phyloP scores from a whole-genome alignment of 768 basidiomycete genomes.

The Royoungia palumana region DNA sequence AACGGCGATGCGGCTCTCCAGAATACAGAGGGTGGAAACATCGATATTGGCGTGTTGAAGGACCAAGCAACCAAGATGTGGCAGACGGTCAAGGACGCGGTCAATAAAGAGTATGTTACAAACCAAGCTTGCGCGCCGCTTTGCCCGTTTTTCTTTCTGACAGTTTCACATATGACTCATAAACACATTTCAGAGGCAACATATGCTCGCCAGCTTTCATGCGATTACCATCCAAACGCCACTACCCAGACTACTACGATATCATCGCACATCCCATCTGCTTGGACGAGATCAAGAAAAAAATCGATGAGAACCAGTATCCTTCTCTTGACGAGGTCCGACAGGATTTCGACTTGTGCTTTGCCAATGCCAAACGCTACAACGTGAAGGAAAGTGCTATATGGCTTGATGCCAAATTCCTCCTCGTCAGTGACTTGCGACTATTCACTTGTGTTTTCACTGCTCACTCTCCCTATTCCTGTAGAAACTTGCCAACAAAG shows the following conservation, averaged over 20 bases:
- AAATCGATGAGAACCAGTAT: constrained; percentile 60
- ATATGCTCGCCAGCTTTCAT: constrained; percentile 63
- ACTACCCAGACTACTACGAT: constrained; percentile 84
- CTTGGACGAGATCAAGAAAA: constrained; percentile 84
- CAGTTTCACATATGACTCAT: constrained; percentile 31
- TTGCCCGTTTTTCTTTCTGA: constrained; percentile 44
- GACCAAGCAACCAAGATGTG: constrained; percentile 71
- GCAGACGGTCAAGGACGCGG: constrained; percentile 77
- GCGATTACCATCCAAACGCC: constrained; percentile 64
- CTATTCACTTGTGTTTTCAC: background rate
- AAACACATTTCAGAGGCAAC: constrained; percentile 51
- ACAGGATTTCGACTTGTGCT: constrained; percentile 72
- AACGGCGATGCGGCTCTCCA: constrained; percentile 21
- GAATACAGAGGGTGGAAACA: constrained; percentile 20
- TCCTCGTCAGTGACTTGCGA: constrained; percentile 54
- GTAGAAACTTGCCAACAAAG: constrained; percentile 48
- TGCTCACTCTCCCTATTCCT: constrained; percentile 1
- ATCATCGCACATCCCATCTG: constrained; percentile 80
- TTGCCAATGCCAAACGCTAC: constrained; percentile 78
- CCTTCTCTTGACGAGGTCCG: constrained; percentile 62
- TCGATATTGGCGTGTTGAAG: constrained; percentile 41
- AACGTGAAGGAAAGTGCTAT: constrained; percentile 78
- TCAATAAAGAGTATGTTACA: constrained; percentile 83
- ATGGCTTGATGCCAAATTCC: constrained; percentile 76
- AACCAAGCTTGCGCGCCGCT: constrained; percentile 35